Base-by-base conservation (phyloP, 768 basidiomycete genomes). In the Trametes sanguinea region DNA sequence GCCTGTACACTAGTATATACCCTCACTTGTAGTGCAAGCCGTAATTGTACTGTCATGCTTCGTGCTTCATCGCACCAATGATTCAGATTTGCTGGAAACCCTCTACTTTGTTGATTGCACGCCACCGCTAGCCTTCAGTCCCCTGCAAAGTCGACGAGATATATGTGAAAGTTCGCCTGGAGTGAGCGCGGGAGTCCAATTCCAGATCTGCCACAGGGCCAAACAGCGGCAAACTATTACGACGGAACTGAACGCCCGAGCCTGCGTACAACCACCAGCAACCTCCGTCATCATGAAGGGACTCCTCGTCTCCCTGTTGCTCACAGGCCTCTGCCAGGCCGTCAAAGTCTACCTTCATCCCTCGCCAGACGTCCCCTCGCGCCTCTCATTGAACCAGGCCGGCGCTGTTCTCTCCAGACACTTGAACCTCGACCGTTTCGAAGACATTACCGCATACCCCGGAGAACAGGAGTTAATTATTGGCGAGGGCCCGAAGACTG, bases 381-480 rank as follows among this genome's bases (percentile, higher is more conserved):
- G 65, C 17, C 73, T 86, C 29, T 80, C 83, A 17, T 76, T 80
- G 30, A 77, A 81, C 44, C 81, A 84, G 52, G 86, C 86, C 45
- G 85, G 81, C 66, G 79, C 83, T 39, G 83, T 79, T 6, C 76
- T 92, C 35, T 83, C 88, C 17, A 83, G 81, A 55, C 89, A 92
- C 71, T 81, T 92, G 10, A 85, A 86, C n/a, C 80, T 91, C 5
- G 90, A 91, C 67, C 74, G 74, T 17, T 86, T 86, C 65, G 87
- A 89, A 68, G 74, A 60, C 32, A 68, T 59, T 6, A 47, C 57
- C 17, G 56, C 57, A 40, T 55, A 68, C 40, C 40, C 44, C 32
- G 63, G 58, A 52, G 58, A 64, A 13, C 67, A 51, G 60, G 69
- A 80, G 46, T 43, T 72, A 2, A 85, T 92, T 65, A 83, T 91